These are phyloP conservation scores for Euclidium syriacum DNA, from an alignment of 345 rosid species.

Conservation along the genomic window DNA sequence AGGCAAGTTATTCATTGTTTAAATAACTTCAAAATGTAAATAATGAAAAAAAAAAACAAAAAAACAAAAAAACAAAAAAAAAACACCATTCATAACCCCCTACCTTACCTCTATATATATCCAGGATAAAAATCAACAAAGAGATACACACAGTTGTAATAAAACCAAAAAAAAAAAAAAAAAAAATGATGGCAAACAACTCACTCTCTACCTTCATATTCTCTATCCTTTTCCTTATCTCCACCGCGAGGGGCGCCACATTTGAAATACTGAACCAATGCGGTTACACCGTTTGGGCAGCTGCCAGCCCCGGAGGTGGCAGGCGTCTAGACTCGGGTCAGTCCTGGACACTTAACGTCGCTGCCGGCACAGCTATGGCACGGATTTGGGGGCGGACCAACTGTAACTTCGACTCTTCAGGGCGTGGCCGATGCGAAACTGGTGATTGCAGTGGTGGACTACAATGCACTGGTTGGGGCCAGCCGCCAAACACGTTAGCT, in stretches of 20 bases:
- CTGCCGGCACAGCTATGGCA: constrained; percentile 28
- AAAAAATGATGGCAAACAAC: constrained; percentile 20
- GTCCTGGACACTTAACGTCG: constrained; percentile 23
- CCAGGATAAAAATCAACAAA: neutral
- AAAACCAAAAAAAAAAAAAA: neutral
- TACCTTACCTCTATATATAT: constrained; percentile 18
- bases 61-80: neutral
- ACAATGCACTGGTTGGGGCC: constrained; percentile 42
- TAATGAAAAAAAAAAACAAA: neutral
- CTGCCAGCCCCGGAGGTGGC: constrained; percentile 43
- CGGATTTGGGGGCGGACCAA: constrained; percentile 37
- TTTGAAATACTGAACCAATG: constrained; percentile 38
- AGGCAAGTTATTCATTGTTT: too few species aligned
- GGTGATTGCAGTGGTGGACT: constrained; percentile 53
- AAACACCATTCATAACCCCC: neutral
- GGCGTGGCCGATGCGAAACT: constrained; percentile 38
- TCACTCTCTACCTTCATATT: constrained; percentile 12
- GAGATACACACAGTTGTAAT: neutral
- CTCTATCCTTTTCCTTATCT: constrained; percentile 6
- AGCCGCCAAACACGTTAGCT: constrained; percentile 56
- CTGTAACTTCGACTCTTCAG: constrained; percentile 31
- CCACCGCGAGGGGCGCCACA: constrained; percentile 31
- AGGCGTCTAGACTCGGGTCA: constrained; percentile 20
- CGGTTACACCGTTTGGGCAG: constrained; percentile 45
- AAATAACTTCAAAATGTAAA: constrained; percentile 3